These are phyloP conservation scores for Solanum etuberosum DNA, from an alignment of 257 asterid species.

Conservation along the genomic window DNA sequence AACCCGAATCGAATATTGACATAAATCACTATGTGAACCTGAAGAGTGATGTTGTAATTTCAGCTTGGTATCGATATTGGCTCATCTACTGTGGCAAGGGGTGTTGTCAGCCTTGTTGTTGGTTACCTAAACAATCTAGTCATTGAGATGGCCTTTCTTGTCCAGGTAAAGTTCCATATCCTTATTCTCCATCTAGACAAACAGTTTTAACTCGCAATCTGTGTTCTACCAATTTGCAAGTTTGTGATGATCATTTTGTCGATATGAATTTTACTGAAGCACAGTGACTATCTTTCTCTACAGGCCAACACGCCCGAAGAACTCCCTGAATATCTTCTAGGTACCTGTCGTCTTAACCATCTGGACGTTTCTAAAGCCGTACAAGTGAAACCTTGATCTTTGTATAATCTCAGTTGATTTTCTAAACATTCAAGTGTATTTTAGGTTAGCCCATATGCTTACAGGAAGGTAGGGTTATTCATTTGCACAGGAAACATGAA, in stretches of 20 bases:
- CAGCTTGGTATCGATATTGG: conserved; percentile 82
- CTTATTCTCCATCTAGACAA: background rate
- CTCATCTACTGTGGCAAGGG: conserved; percentile 83
- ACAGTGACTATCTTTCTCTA: background rate
- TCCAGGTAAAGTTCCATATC: conserved; percentile 46
- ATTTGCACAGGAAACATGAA: background rate
- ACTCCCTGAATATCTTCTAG: conserved; percentile 75
- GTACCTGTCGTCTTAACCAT: conserved; percentile 84
- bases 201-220: background rate
- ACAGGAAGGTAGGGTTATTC: background rate
- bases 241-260: background rate
- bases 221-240: background rate
- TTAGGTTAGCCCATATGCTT: background rate
- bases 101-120: conserved; percentile 79
- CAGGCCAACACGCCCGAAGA: conserved; percentile 82
- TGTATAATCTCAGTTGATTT: background rate
- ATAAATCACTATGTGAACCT: background rate
- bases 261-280: background rate
- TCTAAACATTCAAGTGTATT: background rate
- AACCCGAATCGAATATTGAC: background rate
- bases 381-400: conserved; percentile 14
- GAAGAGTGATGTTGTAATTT: background rate
- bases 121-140: conserved; percentile 88
- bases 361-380: conserved; percentile 60
- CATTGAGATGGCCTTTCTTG: conserved; percentile 83